Percentiles rank a stretch among this genome's conserved stretches.
Evolutionary conservation across 768 basidiomycete species (phyloP).

Genomic region (Lactarius psammicola): DNA sequence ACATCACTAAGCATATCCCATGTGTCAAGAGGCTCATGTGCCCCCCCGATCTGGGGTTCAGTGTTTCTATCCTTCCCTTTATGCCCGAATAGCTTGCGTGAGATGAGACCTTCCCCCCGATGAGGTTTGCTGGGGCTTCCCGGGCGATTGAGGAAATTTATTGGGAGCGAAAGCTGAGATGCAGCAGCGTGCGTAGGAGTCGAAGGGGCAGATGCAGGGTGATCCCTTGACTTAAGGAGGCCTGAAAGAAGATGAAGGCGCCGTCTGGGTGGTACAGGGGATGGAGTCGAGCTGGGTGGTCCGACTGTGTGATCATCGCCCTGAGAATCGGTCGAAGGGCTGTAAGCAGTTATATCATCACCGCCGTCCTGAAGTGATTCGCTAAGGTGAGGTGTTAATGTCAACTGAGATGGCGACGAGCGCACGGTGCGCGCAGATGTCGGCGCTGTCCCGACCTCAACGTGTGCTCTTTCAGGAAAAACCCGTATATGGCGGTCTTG

Average conservation of each 20-base stretch:
- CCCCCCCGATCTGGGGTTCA: conserved; percentile 14
- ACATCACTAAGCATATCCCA: conserved; percentile 29
- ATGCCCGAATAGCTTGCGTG: conserved; percentile 27
- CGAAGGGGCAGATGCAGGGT: conserved; percentile 27
- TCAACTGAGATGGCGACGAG: conserved; percentile 26
- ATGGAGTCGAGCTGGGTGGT: conserved; percentile 18
- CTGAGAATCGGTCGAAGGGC: conserved; percentile 27
- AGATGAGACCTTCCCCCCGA: conserved; percentile 24
- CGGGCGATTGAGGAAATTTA: conserved; percentile 23
- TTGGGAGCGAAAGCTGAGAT: conserved; percentile 28
- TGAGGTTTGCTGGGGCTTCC: conserved; percentile 20
- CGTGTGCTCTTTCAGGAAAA: conserved; percentile 1
- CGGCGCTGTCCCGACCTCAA: conserved; percentile 1
- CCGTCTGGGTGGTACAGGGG: conserved; percentile 18
- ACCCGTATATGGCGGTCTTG: conserved; percentile 12
- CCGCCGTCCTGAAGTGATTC: conserved; percentile 10
- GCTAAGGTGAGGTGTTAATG: conserved; percentile 15
- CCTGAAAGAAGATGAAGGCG: conserved; percentile 27
- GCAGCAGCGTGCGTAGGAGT: conserved; percentile 27
- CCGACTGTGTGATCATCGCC: neutral
- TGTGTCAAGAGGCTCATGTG: conserved; percentile 22
- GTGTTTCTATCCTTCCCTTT: conserved; percentile 26
- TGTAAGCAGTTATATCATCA: conserved; percentile 21
- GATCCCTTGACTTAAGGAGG: conserved; percentile 23
- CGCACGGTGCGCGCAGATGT: conserved; percentile 14